Evolutionary conservation across 345 rosid genomes (phyloP).

Genomic region (Garcia nutans): DNA sequence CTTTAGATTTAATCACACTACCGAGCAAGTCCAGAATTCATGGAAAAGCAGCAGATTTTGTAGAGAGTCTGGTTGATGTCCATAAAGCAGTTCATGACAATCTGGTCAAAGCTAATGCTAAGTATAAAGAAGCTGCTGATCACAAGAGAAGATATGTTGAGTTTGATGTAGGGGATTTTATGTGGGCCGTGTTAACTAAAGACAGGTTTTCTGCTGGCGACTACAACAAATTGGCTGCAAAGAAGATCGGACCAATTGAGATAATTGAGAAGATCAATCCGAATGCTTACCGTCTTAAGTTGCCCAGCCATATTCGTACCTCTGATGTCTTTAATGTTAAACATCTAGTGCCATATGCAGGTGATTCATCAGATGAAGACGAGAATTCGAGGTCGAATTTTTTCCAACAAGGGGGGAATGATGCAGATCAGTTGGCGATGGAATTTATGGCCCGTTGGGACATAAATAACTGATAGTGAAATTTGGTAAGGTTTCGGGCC

Average conservation of each 20-base stretch:
- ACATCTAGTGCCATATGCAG: slow-evolving; percentile 5
- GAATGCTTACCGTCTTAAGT: too few relatives aligned
- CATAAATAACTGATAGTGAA: too few relatives aligned
- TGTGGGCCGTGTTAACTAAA: not conserved
- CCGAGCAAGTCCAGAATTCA: not conserved
- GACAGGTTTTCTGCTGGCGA: too few relatives aligned
- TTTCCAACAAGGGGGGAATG: slow-evolving; percentile 2
- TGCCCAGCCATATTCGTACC: not conserved
- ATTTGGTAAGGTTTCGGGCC: too few relatives aligned
- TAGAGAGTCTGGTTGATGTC: not conserved
- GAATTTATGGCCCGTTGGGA: too few relatives aligned
- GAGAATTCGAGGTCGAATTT: slow-evolving; percentile 6
- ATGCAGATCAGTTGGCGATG: not conserved
- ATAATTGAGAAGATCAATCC: too few relatives aligned
- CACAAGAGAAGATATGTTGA: not conserved
- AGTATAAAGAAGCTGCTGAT: not conserved
- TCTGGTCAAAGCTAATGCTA: not conserved
- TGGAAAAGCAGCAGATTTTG: not conserved
- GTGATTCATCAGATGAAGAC: slow-evolving; percentile 10
- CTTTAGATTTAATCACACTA: not conserved
- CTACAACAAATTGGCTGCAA: too few relatives aligned
- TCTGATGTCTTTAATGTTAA: slow-evolving; percentile 2
- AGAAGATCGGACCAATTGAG: too few relatives aligned
- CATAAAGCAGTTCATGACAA: not conserved
- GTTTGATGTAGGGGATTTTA: slow-evolving; percentile 7